These are phyloP conservation scores for Boletus sensibilis DNA, from an alignment of 768 basidiomycete genomes.

Conservation along the genomic window DNA sequence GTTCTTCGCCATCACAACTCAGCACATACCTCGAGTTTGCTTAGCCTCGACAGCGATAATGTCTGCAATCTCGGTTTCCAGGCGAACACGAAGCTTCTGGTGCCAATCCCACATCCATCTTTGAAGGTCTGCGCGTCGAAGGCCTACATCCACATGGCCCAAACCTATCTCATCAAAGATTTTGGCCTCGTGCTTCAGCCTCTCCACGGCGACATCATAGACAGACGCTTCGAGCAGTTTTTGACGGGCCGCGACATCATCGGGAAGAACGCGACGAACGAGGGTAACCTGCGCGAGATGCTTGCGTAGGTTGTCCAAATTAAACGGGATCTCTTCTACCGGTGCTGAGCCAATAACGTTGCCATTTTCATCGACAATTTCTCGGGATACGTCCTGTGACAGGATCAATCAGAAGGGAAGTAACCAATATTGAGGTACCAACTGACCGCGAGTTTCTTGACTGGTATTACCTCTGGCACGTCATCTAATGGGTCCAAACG, in stretches of 20 bases:
- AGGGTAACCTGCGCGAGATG: constrained; percentile 65
- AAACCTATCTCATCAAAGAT: constrained; percentile 59
- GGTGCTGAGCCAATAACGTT: constrained; percentile 21
- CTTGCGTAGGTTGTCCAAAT: constrained; percentile 66
- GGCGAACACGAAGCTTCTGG: constrained; percentile 47
- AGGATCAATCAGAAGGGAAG: neutral
- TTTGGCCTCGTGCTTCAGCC: constrained; percentile 62
- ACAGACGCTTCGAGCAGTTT: constrained; percentile 82
- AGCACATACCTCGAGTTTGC: constrained; percentile 20
- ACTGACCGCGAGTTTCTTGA: constrained; percentile 46
- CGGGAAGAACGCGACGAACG: constrained; percentile 60
- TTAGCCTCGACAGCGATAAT: constrained; percentile 41
- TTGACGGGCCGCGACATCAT: constrained; percentile 73
- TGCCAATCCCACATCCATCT: constrained; percentile 91
- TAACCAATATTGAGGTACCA: neutral
- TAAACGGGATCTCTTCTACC: constrained; percentile 61
- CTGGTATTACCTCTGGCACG: constrained; percentile 65
- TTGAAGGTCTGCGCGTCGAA: constrained; percentile 54
- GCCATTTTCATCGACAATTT: constrained; percentile 19
- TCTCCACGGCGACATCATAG: constrained; percentile 76
- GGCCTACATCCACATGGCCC: constrained; percentile 40
- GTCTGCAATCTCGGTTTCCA: constrained; percentile 50
- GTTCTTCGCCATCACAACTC: neutral
- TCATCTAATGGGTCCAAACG: constrained; percentile 43
- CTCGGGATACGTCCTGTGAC: constrained; percentile 18